Evolutionary conservation across 2,329 filamentous ascomycete genomes (phyloP), one percentile per base, ranked within the genome.

Genomic region (Diaporthe sp.): DNA sequence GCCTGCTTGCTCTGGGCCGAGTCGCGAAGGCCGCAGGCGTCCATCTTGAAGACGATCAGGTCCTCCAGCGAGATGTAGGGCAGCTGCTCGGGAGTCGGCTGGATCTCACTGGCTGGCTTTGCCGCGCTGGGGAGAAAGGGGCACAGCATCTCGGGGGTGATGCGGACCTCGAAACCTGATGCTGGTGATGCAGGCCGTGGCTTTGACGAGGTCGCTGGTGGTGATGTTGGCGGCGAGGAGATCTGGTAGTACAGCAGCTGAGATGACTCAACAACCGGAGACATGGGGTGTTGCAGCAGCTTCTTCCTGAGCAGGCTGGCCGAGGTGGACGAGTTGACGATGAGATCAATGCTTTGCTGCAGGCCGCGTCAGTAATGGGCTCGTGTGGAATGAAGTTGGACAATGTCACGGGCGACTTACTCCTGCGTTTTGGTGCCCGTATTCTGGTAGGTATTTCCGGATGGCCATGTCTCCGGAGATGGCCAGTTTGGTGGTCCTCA

Each of bases 31-130:
- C 72, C 74, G n/a, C 74, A 75, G 0, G 74, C 72, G 32, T 75
- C 74, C 74, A 75, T 75, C 61, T 75, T 75, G 68, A 75, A 74
- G 17, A 75, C 74, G 53, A 75, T 69, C 35, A 75, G 70, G 53
- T 75, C 74, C 37, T 58, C 44, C 13, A 75, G 59, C 30, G 66
- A 71, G 61, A 75, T 59, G 61, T 75, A 75, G 15, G 74, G 74
- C 53, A 75, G 68, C 37, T 71, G 37, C 17, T 51, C 66, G 4
- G 71, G 58, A 12, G 59, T 32, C 1, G 74, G 37, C 17, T 65
- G 56, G 68, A 75, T 71, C n/a, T 74, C 72, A 35, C 68, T 72
- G 13, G 70, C 72, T 2, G 58, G 74, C 53, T 68, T 74, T 13
- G 72, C 74, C 12, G 74, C 72, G 59, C 68, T 59, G 30, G 74